These are phyloP conservation scores for Phytophthora litchii DNA, from an alignment of 352 stramenopile species.

Conservation along the genomic window DNA sequence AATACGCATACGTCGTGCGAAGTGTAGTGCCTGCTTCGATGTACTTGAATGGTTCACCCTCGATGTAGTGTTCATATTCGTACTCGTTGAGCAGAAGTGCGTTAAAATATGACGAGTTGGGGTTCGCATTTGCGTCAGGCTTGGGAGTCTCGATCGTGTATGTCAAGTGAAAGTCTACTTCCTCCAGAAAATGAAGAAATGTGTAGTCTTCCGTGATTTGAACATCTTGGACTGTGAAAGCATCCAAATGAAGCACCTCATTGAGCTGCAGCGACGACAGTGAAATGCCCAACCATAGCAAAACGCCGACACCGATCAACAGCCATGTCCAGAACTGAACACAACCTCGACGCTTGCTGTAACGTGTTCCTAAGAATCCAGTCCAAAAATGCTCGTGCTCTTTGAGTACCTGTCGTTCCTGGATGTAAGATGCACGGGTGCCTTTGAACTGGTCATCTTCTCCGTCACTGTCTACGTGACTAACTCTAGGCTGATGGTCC, in stretches of 20 bases:
- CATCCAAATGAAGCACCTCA: constrained; percentile 71
- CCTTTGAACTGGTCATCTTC: constrained; percentile 27
- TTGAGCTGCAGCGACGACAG: constrained; percentile 47
- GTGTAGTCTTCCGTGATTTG: constrained; percentile 58
- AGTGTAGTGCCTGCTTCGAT: constrained; percentile 41
- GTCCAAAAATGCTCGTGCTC: constrained; percentile 56
- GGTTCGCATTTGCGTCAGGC: constrained; percentile 8
- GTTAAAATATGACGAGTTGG: constrained; percentile 48
- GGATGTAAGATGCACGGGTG: constrained; percentile 41
- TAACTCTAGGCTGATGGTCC: constrained; percentile 39
- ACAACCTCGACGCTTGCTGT: constrained; percentile 42
- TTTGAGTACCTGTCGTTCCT: constrained; percentile 37
- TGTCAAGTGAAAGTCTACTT: constrained; percentile 61
- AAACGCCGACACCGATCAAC: constrained; percentile 40
- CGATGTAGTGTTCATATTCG: constrained; percentile 55
- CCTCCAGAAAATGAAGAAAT: constrained; percentile 64
- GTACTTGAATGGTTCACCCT: constrained; percentile 51
- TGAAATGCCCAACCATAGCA: constrained; percentile 38
- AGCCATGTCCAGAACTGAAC: constrained; percentile 48
- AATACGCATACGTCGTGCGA: constrained; percentile 54
- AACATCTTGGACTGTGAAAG: constrained; percentile 58
- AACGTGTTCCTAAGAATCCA: constrained; percentile 47
- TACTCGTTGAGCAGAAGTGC: constrained; percentile 60
- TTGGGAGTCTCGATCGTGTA: constrained; percentile 53
- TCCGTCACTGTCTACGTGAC: constrained; percentile 63